A percentile compares a stretch with the other conserved stretches of the same genome.
Conservation (phyloP, 257 asterid species). For the Solanum corneliomulleri region DNA sequence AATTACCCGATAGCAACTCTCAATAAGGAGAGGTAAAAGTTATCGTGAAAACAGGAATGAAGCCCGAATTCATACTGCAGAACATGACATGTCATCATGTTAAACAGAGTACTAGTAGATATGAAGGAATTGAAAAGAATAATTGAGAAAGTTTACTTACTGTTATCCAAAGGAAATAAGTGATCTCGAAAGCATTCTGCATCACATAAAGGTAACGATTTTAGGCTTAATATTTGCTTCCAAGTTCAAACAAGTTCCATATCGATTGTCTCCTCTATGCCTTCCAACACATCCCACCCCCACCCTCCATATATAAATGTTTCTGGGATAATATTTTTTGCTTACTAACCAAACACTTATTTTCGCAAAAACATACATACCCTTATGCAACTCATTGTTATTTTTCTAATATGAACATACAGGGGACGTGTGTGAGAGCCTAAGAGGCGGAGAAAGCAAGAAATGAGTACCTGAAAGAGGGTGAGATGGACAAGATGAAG, state of each 20-base stretch:
- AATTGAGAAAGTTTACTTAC: constrained; percentile 18
- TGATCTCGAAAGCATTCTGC: constrained; percentile 96
- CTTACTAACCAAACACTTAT: not conserved
- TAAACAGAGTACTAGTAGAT: not conserved
- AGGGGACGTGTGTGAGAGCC: not conserved
- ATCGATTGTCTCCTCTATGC: not conserved
- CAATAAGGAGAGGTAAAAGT: constrained; percentile 38
- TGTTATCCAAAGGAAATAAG: constrained; percentile 83
- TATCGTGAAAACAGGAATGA: constrained; percentile 71
- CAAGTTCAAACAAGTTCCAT: not conserved
- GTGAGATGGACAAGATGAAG: constrained; percentile 71
- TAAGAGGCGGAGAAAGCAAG: not conserved
- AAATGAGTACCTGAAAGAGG: constrained; percentile 66
- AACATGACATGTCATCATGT: not conserved
- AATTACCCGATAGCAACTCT: constrained; percentile 82
- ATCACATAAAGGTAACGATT: not conserved
- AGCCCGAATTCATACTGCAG: constrained; percentile 87
- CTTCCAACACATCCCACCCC: not conserved
- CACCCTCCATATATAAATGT: not conserved
- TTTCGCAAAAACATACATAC: not conserved
- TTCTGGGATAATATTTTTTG: not conserved
- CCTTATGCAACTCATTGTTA: not conserved
- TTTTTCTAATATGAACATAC: not conserved
- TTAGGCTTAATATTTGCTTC: not conserved
- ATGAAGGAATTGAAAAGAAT: not conserved